Evolutionary conservation across 148 eudicot species (phyloP).

Genomic region (Fagopyrum tataricum): DNA sequence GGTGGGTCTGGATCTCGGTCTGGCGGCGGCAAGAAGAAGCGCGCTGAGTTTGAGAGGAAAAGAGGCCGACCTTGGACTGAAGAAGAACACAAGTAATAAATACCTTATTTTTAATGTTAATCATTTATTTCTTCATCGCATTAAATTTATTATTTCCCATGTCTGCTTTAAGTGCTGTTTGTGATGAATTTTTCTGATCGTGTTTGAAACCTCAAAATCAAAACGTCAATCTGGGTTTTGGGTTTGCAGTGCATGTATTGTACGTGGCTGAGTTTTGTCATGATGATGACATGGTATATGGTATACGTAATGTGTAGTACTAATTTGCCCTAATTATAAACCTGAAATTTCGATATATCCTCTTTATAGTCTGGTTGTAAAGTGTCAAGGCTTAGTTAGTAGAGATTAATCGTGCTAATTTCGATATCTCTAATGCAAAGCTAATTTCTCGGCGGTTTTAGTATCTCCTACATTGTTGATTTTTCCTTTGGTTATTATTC

Average conservation of each 20-base stretch:
- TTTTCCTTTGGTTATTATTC: no score
- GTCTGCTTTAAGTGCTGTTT: background rate
- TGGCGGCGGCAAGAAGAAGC: no score
- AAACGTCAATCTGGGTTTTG: background rate
- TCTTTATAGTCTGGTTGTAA: no score
- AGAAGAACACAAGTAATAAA: constrained; percentile 14
- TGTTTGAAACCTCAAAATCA: background rate
- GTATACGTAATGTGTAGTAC: background rate
- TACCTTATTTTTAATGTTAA: background rate
- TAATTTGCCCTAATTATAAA: background rate
- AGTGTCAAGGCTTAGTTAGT: no score
- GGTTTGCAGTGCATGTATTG: background rate
- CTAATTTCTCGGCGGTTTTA: no score
- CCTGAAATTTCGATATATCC: no score
- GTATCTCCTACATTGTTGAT: no score
- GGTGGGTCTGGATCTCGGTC: no score
- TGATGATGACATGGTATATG: no score
- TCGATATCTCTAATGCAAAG: no score
- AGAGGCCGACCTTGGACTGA: constrained; percentile 11
- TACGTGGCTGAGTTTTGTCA: background rate
- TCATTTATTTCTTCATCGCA: background rate
- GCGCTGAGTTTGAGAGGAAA: constrained; percentile 5
- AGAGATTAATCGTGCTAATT: no score
- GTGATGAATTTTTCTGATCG: no score
- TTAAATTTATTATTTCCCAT: background rate